These are phyloP conservation scores for Mangifera indica DNA, from an alignment of 345 rosid species.

Conservation along the genomic window DNA sequence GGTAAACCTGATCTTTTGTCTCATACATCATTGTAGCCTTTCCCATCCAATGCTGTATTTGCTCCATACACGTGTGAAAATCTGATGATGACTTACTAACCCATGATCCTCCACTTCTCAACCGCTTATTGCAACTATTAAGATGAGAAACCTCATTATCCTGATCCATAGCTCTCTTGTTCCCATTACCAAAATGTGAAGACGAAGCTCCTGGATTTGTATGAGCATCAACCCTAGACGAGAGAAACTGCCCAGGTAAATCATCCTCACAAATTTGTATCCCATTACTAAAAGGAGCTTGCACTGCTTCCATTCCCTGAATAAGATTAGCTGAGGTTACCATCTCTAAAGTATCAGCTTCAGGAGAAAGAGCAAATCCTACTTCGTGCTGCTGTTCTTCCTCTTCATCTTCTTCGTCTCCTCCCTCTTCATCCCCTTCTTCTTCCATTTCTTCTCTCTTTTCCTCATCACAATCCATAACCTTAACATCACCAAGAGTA, in stretches of 20 bases:
- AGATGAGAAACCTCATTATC: conserved; percentile 50
- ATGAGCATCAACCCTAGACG: conserved; percentile 51
- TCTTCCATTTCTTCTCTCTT: conserved; percentile 14
- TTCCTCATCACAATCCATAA: conserved; percentile 19
- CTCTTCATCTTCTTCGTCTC: conserved; percentile 20
- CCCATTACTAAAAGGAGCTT: conserved; percentile 50
- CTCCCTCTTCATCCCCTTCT: conserved; percentile 27
- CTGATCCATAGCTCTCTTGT: conserved; percentile 63
- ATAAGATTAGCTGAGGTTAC: conserved; percentile 55
- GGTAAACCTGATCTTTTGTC: conserved; percentile 49
- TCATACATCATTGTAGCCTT: conserved; percentile 51
- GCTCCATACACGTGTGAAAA: conserved; percentile 46
- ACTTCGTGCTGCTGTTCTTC: conserved; percentile 41
- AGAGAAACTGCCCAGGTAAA: conserved; percentile 56
- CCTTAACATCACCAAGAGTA: conserved; percentile 26
- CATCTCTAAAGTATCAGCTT: conserved; percentile 43
- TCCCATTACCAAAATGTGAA: conserved; percentile 45
- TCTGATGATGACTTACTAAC: conserved; percentile 45
- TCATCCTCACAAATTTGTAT: conserved; percentile 47
- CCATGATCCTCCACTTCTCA: conserved; percentile 60
- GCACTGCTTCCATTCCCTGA: conserved; percentile 56
- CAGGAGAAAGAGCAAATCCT: conserved; percentile 46
- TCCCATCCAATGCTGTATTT: conserved; percentile 39
- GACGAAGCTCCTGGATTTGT: conserved; percentile 51
- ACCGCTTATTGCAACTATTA: conserved; percentile 58